These are phyloP conservation scores for Artemisia annua DNA, from an alignment of 129 eudicot species.

Conservation along the genomic window DNA sequence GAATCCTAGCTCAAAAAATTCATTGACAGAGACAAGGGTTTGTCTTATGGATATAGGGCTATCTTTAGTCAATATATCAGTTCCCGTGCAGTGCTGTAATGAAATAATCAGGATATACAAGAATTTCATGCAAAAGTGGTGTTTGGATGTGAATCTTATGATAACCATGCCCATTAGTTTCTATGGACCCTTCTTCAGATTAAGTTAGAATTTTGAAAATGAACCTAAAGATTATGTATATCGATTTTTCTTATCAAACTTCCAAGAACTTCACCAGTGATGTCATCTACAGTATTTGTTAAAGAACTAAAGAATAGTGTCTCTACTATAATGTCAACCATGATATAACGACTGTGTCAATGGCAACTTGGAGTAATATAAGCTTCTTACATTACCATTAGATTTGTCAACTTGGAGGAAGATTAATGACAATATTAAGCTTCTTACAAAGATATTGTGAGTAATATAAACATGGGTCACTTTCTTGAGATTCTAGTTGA, in stretches of 20 bases:
- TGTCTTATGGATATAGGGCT: not conserved
- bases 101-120: slow-evolving; percentile 1
- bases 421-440: too few relatives aligned
- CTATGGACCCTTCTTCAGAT: not conserved
- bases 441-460: not conserved
- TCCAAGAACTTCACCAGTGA: too few relatives aligned
- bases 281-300: not conserved
- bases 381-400: not conserved
- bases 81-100: not conserved
- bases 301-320: not conserved
- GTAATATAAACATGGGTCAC: not conserved
- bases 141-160: too few relatives aligned
- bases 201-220: not conserved
- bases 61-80: slow-evolving; percentile 19
- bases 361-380: not conserved
- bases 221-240: too few relatives aligned
- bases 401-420: not conserved
- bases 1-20: slow-evolving; percentile 35
- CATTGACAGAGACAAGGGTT: slow-evolving; percentile 26
- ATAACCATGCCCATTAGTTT: not conserved
- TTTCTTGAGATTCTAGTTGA: not conserved
- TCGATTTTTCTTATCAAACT: too few relatives aligned
- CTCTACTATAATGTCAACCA: not conserved
- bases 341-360: not conserved
- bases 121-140: not conserved